Conservation (phyloP, 2,329 filamentous ascomycete genomes). For the Hortaea sp. region DNA sequence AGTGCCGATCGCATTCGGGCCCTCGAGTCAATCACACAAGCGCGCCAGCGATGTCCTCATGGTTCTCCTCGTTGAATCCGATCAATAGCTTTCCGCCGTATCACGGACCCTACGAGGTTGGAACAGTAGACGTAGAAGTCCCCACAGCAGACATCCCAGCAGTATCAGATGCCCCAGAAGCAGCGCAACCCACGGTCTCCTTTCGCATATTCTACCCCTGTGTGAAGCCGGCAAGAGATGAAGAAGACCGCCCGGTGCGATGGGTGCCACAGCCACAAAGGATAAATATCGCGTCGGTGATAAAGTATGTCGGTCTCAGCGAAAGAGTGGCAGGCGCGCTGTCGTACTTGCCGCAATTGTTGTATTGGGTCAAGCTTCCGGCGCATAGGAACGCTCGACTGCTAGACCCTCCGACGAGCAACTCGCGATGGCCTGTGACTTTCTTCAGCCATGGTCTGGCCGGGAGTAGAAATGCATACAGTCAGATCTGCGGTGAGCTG, state of each 20-base stretch:
- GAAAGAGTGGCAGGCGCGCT: slow-evolving; percentile 15
- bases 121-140: slow-evolving; percentile 71
- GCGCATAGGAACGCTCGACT: slow-evolving; percentile 61
- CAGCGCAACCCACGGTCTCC: slow-evolving; percentile 58
- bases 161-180: slow-evolving; percentile 45
- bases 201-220: slow-evolving; percentile 79
- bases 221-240: slow-evolving; percentile 21
- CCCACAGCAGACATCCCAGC: slow-evolving; percentile 50
- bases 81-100: slow-evolving; percentile 65
- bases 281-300: slow-evolving; percentile 64
- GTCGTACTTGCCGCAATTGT: slow-evolving; percentile 46
- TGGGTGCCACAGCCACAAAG: slow-evolving; percentile 74
- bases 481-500: slow-evolving; percentile 67
- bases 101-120: slow-evolving; percentile 67
- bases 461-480: slow-evolving; percentile 73
- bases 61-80: slow-evolving; percentile 47
- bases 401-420: slow-evolving; percentile 37
- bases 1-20: too few relatives aligned
- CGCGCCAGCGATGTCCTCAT: slow-evolving; percentile 26
- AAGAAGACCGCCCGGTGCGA: slow-evolving; percentile 50
- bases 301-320: slow-evolving; percentile 58
- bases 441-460: slow-evolving; percentile 81
- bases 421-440: slow-evolving; percentile 63
- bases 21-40: too few relatives aligned
- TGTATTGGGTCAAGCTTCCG: slow-evolving; percentile 65